Evolutionary conservation across 805 yeast species (phyloP), one percentile per base, ranked within the genome.

Genomic region (Hyphopichia homilentoma): DNA sequence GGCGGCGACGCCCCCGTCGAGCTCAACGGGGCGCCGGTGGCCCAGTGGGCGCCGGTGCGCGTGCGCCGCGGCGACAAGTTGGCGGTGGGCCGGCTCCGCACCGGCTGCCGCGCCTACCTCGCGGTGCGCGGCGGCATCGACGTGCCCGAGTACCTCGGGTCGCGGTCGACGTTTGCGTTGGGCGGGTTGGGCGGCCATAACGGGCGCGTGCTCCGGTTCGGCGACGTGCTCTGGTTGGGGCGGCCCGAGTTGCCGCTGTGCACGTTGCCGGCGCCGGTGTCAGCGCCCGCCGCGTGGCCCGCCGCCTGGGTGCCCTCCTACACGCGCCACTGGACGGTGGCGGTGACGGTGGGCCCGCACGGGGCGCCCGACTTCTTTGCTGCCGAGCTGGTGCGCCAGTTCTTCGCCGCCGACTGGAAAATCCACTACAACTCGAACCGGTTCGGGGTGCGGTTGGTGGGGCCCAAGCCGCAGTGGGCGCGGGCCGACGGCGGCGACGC

Each of bases 381-480:
- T 34, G 58, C 70, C 7, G 95, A 84, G 54, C 77, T 85, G 8
- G 77, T 87, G 12, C 67, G 70, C 21, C 84, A 81, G 34, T 89
- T 90, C 63, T 87, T 90, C 54, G 49, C 70, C 4, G 72, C 78
- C 33, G 76, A 74, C 39, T 90, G 97, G 97, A 90, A 88, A 59
- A 88, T 90, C 31, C 97, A 93, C 58, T 93, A 93, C 70, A 90
- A 90, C 64, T 89, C 97, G 20, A 90, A 90, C 65, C 77, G 98
- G 57, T 90, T 90, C 59, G 98, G 98, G 56, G 95, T 90, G 21
- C 77, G 97, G 54, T 70, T 90, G 46, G 79, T 84, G 44, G 97
- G 97, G 27, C 97, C 97, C 36, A 90, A 88, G 60, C 98, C 97
- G 8, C 73, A 77, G 52, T 93, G 97, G 98, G 96, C 97, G 8